phyloP scores from a whole-genome alignment of 345 rosid species.

The Camelina sativa region DNA sequence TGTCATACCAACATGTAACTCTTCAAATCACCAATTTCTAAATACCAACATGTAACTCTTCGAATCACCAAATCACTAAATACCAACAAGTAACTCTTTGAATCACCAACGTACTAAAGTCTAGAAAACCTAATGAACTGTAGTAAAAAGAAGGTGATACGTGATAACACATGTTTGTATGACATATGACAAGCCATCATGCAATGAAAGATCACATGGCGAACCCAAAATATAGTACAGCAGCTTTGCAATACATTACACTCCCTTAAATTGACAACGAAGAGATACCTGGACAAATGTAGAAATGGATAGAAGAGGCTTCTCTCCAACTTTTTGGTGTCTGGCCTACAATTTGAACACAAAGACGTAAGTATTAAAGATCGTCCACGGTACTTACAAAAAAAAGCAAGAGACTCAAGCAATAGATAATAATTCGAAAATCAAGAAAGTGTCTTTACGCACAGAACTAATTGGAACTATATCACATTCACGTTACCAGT shows the following conservation, averaged over 20 bases:
- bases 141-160: neutral
- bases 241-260: conserved; percentile 4
- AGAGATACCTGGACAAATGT: conserved; percentile 75
- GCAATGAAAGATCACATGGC: conserved; percentile 10
- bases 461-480: conserved; percentile 10
- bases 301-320: conserved; percentile 83
- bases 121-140: conserved; percentile 11
- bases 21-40: neutral
- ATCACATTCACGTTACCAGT: neutral
- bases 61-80: neutral
- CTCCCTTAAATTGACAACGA: neutral
- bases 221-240: conserved; percentile 13
- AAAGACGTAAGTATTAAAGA: conserved; percentile 20
- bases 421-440: conserved; percentile 10
- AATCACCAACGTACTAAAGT: neutral
- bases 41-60: conserved; percentile 14
- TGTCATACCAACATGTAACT: conserved; percentile 5
- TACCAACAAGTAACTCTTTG: conserved; percentile 2
- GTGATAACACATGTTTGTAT: conserved; percentile 9
- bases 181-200: conserved; percentile 13
- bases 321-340: conserved; percentile 87
- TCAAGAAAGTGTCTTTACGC: conserved; percentile 3
- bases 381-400: neutral
- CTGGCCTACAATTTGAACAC: conserved; percentile 65
- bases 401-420: conserved; percentile 1